Conservation (phyloP, 352 stramenopile species). For the Stephanocyclus meneghinianus region DNA sequence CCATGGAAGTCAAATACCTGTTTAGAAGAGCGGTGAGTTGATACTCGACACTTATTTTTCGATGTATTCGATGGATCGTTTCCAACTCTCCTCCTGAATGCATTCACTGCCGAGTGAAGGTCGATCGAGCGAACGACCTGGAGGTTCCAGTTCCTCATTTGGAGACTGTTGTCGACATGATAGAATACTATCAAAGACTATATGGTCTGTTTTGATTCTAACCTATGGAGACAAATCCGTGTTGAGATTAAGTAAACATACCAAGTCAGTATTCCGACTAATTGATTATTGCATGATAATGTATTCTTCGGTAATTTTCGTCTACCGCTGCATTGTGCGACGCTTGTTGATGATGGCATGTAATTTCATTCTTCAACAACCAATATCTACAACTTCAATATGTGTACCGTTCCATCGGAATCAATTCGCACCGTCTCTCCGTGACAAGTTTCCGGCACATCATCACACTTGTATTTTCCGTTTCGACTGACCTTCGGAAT, state of each 20-base stretch:
- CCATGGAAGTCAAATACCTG: constrained; percentile 80
- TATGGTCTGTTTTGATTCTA: constrained; percentile 13
- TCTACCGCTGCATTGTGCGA: too few species aligned
- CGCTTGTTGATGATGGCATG: too few species aligned
- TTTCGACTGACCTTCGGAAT: constrained; percentile 39
- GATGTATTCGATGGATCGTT: constrained; percentile 48
- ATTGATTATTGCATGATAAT: too few species aligned
- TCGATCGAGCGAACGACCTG: constrained; percentile 14
- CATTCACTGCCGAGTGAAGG: constrained; percentile 35
- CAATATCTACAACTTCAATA: constrained; percentile 33
- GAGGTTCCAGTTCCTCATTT: constrained; percentile 10
- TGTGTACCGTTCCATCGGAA: constrained; percentile 52
- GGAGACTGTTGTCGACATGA: constrained; percentile 16
- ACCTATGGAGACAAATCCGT: not conserved
- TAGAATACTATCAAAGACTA: constrained; percentile 13
- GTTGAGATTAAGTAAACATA: too few species aligned
- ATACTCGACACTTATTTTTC: constrained; percentile 40
- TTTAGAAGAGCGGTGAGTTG: constrained; percentile 68
- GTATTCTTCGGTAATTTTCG: too few species aligned
- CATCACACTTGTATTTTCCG: constrained; percentile 59
- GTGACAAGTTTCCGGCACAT: constrained; percentile 54
- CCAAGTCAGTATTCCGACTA: too few species aligned
- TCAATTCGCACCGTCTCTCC: constrained; percentile 59
- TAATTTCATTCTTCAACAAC: not conserved
- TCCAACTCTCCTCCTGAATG: constrained; percentile 63